A percentile compares a stretch with the other conserved stretches of the same genome.
phyloP scores from a whole-genome alignment of 2,329 filamentous ascomycete species.

The Epichloe brachyelytri region DNA sequence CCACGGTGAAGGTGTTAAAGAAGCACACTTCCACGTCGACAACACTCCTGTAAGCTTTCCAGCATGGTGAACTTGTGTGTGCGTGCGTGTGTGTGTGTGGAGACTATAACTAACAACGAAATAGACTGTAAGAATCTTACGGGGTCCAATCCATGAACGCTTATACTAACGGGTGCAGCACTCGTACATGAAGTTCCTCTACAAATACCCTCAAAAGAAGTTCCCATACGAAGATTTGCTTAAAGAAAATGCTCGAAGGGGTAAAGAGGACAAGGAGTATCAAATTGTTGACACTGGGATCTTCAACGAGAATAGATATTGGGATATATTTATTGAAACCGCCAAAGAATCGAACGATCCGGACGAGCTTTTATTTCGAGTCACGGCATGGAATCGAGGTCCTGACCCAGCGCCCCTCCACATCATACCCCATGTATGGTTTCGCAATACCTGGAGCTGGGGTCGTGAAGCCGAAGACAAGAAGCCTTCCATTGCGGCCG shows the following conservation, averaged over 20 bases:
- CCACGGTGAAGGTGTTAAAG: slow-evolving; percentile 93
- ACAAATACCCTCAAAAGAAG: slow-evolving; percentile 86
- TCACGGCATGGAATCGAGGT: slow-evolving; percentile 92
- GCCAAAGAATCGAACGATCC: slow-evolving; percentile 88
- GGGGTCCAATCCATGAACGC: background rate
- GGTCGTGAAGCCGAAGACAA: slow-evolving; percentile 61
- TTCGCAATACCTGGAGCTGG: slow-evolving; percentile 96
- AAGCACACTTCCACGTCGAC: slow-evolving; percentile 91
- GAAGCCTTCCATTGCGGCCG: slow-evolving; percentile 65
- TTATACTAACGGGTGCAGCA: slow-evolving; percentile 41
- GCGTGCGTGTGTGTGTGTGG: background rate
- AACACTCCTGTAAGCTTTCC: slow-evolving; percentile 57
- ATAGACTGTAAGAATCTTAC: slow-evolving; percentile 30
- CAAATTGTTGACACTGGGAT: slow-evolving; percentile 80
- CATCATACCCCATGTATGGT: slow-evolving; percentile 91
- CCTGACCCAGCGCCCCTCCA: slow-evolving; percentile 83
- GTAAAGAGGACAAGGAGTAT: slow-evolving; percentile 72
- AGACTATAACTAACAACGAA: slow-evolving; percentile 10
- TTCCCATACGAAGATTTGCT: slow-evolving; percentile 88
- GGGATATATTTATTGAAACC: slow-evolving; percentile 94
- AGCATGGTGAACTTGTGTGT: background rate
- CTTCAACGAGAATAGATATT: slow-evolving; percentile 84
- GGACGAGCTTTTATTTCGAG: slow-evolving; percentile 83
- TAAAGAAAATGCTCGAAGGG: slow-evolving; percentile 67
- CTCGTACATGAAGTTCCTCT: slow-evolving; percentile 97